Evolutionary conservation across 2,329 filamentous ascomycete genomes (phyloP).

Genomic region (Colletotrichum lentis): DNA sequence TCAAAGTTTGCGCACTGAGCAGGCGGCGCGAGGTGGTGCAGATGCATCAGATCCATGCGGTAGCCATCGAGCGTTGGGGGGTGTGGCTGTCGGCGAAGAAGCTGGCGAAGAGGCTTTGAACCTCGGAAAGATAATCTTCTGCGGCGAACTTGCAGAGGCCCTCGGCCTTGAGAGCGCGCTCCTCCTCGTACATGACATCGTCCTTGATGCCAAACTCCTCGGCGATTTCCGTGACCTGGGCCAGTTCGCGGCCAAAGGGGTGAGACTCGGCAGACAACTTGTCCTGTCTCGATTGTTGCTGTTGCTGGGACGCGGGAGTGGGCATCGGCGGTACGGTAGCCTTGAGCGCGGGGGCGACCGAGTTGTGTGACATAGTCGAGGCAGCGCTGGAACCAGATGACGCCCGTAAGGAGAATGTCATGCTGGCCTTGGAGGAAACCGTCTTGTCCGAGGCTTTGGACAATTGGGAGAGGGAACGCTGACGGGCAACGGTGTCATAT

Average conservation of each 20-base stretch:
- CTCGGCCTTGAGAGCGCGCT: conserved; percentile 71
- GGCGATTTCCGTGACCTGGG: conserved; percentile 89
- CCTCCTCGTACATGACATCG: conserved; percentile 76
- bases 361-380: conserved; percentile 55
- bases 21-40: neutral
- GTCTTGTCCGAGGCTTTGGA: conserved; percentile 63
- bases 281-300: conserved; percentile 42
- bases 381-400: conserved; percentile 65
- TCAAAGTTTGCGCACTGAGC: neutral
- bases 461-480: conserved; percentile 67
- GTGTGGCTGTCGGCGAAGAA: conserved; percentile 59
- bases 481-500: conserved; percentile 76
- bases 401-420: conserved; percentile 61
- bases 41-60: conserved; percentile 59
- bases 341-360: conserved; percentile 44
- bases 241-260: conserved; percentile 89
- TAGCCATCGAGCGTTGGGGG: conserved; percentile 42
- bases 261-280: conserved; percentile 57
- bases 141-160: conserved; percentile 79
- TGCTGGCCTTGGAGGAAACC: conserved; percentile 64
- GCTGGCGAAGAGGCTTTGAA: conserved; percentile 71
- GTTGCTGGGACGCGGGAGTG: conserved; percentile 50
- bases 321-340: conserved; percentile 46
- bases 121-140: conserved; percentile 84
- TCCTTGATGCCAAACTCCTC: conserved; percentile 80